These are phyloP conservation scores for Kwoniella heveanensis DNA, from an alignment of 768 basidiomycete species.

Conservation along the genomic window DNA sequence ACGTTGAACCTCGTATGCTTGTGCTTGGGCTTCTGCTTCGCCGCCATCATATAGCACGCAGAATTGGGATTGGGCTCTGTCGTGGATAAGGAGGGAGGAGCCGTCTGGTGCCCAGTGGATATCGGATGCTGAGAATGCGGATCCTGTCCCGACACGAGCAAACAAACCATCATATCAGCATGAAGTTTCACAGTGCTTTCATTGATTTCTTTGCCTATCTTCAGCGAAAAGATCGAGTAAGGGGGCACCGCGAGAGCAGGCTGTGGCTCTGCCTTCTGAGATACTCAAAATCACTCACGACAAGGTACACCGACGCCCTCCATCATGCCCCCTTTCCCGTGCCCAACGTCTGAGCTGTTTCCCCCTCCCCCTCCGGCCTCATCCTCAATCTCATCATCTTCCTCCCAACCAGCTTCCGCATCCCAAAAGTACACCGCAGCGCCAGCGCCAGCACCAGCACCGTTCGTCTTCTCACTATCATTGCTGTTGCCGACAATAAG, in stretches of 20 bases:
- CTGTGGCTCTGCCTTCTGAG: too few species aligned
- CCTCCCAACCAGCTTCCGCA: conserved; percentile 48
- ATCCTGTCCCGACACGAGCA: too few species aligned
- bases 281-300: conserved; percentile 67
- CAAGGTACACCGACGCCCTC: conserved; percentile 88
- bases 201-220: too few species aligned
- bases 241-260: too few species aligned
- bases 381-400: conserved; percentile 34
- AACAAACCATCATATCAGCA: too few species aligned
- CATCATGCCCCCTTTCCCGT: conserved; percentile 62
- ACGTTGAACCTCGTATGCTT: too few species aligned
- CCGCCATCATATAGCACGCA: conserved; percentile 59
- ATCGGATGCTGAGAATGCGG: conserved; percentile 71
- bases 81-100: conserved; percentile 72
- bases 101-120: conserved; percentile 84
- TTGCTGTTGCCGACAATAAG: not conserved
- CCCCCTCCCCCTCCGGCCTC: not conserved
- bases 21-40: not conserved
- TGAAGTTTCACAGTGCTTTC: too few species aligned
- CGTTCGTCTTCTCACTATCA: not conserved
- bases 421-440: conserved; percentile 53
- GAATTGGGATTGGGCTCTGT: conserved; percentile 67
- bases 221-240: not conserved
- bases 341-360: not conserved
- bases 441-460: too few species aligned